Evolutionary conservation across 2,329 filamentous ascomycete genomes (phyloP), one percentile per base, ranked within the genome.

Genomic region (Fusarium cicatricum): DNA sequence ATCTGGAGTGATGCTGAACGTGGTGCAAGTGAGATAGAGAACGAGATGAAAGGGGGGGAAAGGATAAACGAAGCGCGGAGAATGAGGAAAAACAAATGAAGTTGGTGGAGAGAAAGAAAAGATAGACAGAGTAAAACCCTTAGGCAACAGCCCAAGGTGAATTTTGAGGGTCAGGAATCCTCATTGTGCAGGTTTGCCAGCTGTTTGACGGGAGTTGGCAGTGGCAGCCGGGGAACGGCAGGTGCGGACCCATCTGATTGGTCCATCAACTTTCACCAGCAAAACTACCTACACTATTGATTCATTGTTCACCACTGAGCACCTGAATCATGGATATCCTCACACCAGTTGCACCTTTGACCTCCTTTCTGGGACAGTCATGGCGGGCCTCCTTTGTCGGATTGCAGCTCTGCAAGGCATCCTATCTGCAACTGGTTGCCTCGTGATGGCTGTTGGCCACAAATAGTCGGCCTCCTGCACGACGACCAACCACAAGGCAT

Each of bases 141-240:
- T 2, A 48, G 50, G 50, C 50, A 48, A 14, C 23, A 26, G 23
- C 23, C 23, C 42, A 12, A 37, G 12, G 15, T 5, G 29, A 33
- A 28, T 14, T 14, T 21, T 7, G 31, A 21, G 36, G 16, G 19
- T n/a, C 9, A 52, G 19, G n/a, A 19, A 40, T 19, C 16, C 8
- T 8, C 34, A 15, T 52, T 39, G 16, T 48, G 31, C 43, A 48
- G 36, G 16, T 26, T 48, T 48, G 43, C 29, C 50, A 53, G 50
- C 33, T 37, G 31, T 48, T 23, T 53, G 37, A 28, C 50, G 32
- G 50, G 3, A 15, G 44, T 32, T 49, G 37, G 31, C 50, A 53
- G 23, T 53, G 50, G 15, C 50, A 38, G 44, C 21, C 23, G 19
- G 17, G 33, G 16, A 47, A 32, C 19, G 10, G 40, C 15, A 45